Percentiles rank a stretch among this genome's conserved stretches.
Evolutionary conservation across 2,329 filamentous ascomycete genomes (phyloP).

Genomic region (Dactylella cylindrospora): DNA sequence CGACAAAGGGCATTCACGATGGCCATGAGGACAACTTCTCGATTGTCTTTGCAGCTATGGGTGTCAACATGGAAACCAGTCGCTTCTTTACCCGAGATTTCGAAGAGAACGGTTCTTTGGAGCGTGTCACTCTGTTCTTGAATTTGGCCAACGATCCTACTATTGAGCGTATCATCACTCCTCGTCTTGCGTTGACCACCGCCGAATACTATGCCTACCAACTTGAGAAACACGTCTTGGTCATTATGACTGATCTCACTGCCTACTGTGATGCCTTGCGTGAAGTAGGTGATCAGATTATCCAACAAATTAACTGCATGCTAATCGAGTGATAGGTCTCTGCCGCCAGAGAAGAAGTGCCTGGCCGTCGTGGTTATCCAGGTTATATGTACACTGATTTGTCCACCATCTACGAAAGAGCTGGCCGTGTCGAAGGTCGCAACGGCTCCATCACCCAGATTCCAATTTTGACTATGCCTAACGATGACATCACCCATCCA

Average conservation of each 20-base stretch:
- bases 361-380: conserved; percentile 97
- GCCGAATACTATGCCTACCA: conserved; percentile 99
- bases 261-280: conserved; percentile 98
- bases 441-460: conserved; percentile 99
- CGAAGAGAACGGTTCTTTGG: conserved; percentile 98
- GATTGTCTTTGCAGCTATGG: conserved; percentile 99
- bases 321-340: conserved; percentile 62
- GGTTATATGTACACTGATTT: conserved; percentile 99
- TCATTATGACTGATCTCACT: conserved; percentile 96
- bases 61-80: conserved; percentile 98
- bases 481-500: conserved; percentile 98
- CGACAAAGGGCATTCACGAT: conserved; percentile 94
- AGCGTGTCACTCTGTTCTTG: conserved; percentile 94
- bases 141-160: conserved; percentile 97
- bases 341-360: conserved; percentile 95
- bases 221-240: conserved; percentile 98
- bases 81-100: conserved; percentile 99
- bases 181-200: conserved; percentile 94
- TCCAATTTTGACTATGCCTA: conserved; percentile 98
- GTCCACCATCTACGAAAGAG: conserved; percentile 99
- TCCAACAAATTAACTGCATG: neutral
- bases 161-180: conserved; percentile 99
- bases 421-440: conserved; percentile 91
- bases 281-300: conserved; percentile 58
- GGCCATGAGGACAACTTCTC: conserved; percentile 99